These are phyloP conservation scores for Mesotaenium endlicherianum DNA, from an alignment of 139 green algal genomes.

Conservation along the genomic window DNA sequence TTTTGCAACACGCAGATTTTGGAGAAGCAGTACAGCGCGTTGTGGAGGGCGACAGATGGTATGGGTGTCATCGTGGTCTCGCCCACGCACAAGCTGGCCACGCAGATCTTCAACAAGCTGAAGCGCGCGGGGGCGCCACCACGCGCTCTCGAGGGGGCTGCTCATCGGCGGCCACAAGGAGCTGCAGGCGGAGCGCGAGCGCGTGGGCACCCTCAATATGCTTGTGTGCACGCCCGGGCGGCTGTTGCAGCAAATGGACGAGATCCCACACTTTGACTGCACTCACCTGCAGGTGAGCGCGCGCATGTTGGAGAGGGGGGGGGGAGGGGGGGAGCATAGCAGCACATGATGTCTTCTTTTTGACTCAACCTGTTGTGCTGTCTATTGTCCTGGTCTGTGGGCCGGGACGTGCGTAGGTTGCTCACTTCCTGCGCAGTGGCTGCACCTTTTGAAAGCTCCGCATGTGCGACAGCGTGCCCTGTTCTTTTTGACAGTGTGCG, in stretches of 20 bases:
- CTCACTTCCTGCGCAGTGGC: too few species aligned
- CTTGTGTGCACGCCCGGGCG: constrained; percentile 89
- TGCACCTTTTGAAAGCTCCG: too few species aligned
- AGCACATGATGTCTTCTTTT: too few species aligned
- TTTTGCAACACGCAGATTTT: too few species aligned
- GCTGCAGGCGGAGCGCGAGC: constrained; percentile 74
- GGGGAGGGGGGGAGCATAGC: too few species aligned
- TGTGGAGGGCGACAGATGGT: constrained; percentile 83
- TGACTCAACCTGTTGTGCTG: too few species aligned
- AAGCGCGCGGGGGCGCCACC: constrained; percentile 73
- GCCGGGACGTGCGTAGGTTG: too few species aligned
- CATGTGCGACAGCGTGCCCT: too few species aligned
- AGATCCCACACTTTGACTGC: constrained; percentile 91
- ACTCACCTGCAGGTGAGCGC: constrained; percentile 61
- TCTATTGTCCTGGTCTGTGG: too few species aligned
- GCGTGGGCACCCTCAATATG: constrained; percentile 76
- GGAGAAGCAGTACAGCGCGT: constrained; percentile 81
- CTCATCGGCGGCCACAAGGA: constrained; percentile 86
- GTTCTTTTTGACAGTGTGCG: too few species aligned
- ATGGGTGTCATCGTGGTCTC: constrained; percentile 90
- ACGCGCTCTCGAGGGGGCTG: constrained; percentile 81
- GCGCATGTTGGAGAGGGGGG: too few species aligned
- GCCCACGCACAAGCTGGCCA: constrained; percentile 90
- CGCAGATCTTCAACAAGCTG: constrained; percentile 89
- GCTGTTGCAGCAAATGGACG: constrained; percentile 98